Evolutionary conservation across 192 early-diverging fungal genomes (phyloP).

Genomic region (Thamnidium elegans): DNA sequence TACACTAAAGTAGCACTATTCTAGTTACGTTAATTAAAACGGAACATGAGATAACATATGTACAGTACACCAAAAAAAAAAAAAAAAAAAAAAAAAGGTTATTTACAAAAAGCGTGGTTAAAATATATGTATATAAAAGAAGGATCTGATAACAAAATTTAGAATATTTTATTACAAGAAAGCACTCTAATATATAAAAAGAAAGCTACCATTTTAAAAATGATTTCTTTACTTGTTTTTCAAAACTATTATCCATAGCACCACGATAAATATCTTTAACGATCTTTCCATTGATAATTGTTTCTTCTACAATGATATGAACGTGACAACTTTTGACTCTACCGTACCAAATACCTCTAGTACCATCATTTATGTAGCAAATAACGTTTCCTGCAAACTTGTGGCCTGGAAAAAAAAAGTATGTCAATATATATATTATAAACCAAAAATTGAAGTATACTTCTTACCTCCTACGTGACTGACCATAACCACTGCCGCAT

Average conservation of each 20-base stretch:
- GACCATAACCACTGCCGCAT: slow-evolving; percentile 42
- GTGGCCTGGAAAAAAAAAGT: slow-evolving; percentile 41
- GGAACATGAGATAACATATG: too few species aligned
- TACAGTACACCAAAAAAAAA: too few species aligned
- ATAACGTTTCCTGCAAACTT: slow-evolving; percentile 62
- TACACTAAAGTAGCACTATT: too few species aligned
- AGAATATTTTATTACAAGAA: too few species aligned
- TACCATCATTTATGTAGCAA: slow-evolving; percentile 43
- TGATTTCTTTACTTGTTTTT: slow-evolving; percentile 14
- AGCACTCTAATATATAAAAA: too few species aligned
- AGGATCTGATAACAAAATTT: too few species aligned
- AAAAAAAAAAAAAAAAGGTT: too few species aligned
- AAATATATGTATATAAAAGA: too few species aligned
- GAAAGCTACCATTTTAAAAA: slow-evolving; percentile 20
- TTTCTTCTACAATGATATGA: slow-evolving; percentile 49
- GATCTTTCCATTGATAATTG: slow-evolving; percentile 45
- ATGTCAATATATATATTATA: too few species aligned
- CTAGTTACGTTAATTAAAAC: too few species aligned
- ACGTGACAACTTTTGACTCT: slow-evolving; percentile 52
- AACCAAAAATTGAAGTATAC: too few species aligned
- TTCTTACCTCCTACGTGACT: slow-evolving; percentile 56
- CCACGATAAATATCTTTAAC: slow-evolving; percentile 57
- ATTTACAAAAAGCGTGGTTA: too few species aligned
- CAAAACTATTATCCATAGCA: slow-evolving; percentile 52
- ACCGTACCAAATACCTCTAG: slow-evolving; percentile 58